phyloP scores from a whole-genome alignment of 345 rosid genomes.

The Mangifera indica region DNA sequence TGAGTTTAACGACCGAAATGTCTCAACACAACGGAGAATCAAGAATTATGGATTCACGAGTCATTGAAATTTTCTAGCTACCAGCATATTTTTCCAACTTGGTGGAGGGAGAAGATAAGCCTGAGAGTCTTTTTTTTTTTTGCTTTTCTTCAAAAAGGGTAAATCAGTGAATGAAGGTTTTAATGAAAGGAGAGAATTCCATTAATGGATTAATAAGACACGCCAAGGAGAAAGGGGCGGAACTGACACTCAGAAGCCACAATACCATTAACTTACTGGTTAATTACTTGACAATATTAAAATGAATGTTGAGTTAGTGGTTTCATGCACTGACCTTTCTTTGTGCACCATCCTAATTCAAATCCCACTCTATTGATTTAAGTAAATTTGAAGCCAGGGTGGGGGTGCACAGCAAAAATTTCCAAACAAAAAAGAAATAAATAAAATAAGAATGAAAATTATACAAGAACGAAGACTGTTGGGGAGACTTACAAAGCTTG shows the following conservation, averaged over 20 bases:
- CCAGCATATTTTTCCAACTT: background rate
- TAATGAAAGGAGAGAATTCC: background rate
- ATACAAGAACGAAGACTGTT: background rate
- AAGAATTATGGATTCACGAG: background rate
- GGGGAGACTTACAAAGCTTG: constrained; percentile 57
- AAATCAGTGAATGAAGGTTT: too few relatives aligned
- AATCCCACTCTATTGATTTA: background rate
- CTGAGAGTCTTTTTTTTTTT: background rate
- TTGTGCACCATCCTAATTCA: background rate
- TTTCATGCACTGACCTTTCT: background rate
- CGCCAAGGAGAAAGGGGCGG: too few relatives aligned
- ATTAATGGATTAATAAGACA: background rate
- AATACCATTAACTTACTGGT: too few relatives aligned
- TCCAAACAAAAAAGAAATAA: too few relatives aligned
- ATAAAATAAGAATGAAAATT: background rate
- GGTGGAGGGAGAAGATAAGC: background rate
- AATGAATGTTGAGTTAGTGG: background rate
- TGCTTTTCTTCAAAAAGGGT: too few relatives aligned
- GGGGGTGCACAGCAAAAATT: background rate
- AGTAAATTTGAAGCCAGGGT: background rate
- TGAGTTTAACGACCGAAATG: too few relatives aligned
- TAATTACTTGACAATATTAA: background rate
- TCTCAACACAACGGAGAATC: background rate
- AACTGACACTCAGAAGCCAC: too few relatives aligned
- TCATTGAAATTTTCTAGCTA: background rate